Conservation (phyloP, 768 basidiomycete species). For the Hydnum rufescens region DNA sequence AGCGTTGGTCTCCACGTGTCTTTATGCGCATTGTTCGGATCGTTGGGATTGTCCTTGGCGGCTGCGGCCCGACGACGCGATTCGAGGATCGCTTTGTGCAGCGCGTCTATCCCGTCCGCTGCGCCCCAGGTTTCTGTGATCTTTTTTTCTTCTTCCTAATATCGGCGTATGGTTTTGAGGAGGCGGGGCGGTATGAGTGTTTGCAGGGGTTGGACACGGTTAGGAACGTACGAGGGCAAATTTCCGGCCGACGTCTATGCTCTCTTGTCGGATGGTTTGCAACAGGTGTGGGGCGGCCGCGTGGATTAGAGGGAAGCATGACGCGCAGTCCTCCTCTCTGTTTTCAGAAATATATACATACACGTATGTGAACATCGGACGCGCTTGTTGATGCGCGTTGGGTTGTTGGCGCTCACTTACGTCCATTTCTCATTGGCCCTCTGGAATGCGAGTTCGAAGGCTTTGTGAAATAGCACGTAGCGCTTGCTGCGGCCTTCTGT, state of each 20-base stretch:
- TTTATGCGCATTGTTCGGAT: not conserved
- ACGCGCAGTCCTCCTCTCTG: not conserved
- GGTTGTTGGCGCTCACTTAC: not conserved
- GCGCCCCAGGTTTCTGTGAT: not conserved
- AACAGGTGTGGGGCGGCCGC: not conserved
- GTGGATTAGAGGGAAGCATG: not conserved
- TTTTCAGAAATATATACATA: not conserved
- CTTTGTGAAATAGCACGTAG: not conserved
- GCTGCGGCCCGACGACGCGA: not conserved
- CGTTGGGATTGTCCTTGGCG: not conserved
- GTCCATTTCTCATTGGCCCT: slow-evolving; percentile 1
- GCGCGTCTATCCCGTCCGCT: not conserved
- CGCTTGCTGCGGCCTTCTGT: not conserved
- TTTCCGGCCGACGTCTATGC: not conserved
- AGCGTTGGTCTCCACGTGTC: not conserved
- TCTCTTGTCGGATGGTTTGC: not conserved
- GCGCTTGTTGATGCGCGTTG: not conserved
- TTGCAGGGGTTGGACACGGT: not conserved
- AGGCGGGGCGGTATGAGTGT: not conserved
- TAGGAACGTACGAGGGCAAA: not conserved
- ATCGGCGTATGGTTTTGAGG: not conserved
- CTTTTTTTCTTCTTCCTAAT: not conserved
- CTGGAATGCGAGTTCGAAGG: not conserved
- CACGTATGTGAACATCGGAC: not conserved
- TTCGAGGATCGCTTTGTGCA: not conserved